These are phyloP conservation scores for Amyloporia xantha DNA, from an alignment of 768 basidiomycete species.

Conservation along the genomic window DNA sequence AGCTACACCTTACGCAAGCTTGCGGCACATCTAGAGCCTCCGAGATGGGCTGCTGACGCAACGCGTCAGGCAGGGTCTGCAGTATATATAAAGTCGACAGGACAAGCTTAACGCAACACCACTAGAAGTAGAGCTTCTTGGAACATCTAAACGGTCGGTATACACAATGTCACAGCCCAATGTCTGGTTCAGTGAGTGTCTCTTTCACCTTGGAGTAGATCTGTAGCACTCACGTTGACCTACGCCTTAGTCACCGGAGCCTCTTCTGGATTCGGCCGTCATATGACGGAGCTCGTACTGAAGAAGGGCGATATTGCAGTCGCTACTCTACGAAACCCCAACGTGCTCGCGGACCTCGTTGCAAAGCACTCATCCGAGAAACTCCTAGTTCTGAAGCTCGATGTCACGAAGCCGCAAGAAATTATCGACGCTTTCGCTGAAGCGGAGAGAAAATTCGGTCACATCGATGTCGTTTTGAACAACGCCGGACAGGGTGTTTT, in stretches of 20 bases:
- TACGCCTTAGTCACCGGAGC: slow-evolving; percentile 18
- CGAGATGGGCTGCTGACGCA: too few species aligned
- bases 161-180: slow-evolving; percentile 5
- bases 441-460: slow-evolving; percentile 10
- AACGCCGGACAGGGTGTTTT: slow-evolving; percentile 16
- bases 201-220: background rate
- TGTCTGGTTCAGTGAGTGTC: slow-evolving; percentile 12
- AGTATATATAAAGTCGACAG: too few species aligned
- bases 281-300: slow-evolving; percentile 17
- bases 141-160: too few species aligned
- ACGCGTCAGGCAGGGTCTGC: too few species aligned
- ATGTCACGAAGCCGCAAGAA: slow-evolving; percentile 12
- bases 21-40: too few species aligned
- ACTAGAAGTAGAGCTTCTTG: too few species aligned
- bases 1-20: too few species aligned
- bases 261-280: slow-evolving; percentile 20
- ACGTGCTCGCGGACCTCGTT: slow-evolving; percentile 15
- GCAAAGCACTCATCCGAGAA: slow-evolving; percentile 9
- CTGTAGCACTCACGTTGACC: background rate
- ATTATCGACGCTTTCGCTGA: slow-evolving; percentile 12
- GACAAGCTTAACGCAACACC: too few species aligned
- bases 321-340: slow-evolving; percentile 22
- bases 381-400: slow-evolving; percentile 18
- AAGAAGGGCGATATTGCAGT: slow-evolving; percentile 19
- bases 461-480: slow-evolving; percentile 20